Evolutionary conservation across 345 rosid genomes (phyloP).

Genomic region (Citrus mangshanensis): DNA sequence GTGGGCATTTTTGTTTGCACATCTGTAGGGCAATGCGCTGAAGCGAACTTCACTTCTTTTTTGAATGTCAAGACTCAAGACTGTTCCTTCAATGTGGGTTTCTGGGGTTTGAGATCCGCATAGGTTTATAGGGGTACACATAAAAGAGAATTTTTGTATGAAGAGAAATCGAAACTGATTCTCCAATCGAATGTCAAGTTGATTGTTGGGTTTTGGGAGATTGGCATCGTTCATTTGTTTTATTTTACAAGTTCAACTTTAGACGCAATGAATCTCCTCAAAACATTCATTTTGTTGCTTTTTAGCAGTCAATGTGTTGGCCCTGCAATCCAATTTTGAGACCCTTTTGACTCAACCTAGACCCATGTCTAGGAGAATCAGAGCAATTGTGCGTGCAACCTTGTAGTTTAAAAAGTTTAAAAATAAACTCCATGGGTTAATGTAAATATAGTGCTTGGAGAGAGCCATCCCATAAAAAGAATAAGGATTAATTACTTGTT

Average conservation of each 20-base stretch:
- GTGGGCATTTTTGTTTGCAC: slow-evolving; percentile 23
- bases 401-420: slow-evolving; percentile 1
- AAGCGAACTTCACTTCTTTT: neutral
- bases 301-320: slow-evolving; percentile 34
- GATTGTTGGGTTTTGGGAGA: slow-evolving; percentile 24
- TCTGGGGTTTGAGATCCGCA: slow-evolving; percentile 21
- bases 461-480: slow-evolving; percentile 1
- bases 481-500: neutral
- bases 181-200: slow-evolving; percentile 11
- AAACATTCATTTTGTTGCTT: slow-evolving; percentile 36
- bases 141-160: slow-evolving; percentile 29
- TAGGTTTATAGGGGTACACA: slow-evolving; percentile 16
- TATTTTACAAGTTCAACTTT: slow-evolving; percentile 7
- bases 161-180: slow-evolving; percentile 10
- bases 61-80: slow-evolving; percentile 1
- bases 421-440: slow-evolving; percentile 19
- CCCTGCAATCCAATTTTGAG: slow-evolving; percentile 27
- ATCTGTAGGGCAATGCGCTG: slow-evolving; percentile 18
- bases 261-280: slow-evolving; percentile 29
- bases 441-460: slow-evolving; percentile 15
- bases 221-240: neutral
- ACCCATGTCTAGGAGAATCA: slow-evolving; percentile 46
- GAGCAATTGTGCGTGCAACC: slow-evolving; percentile 24
- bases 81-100: slow-evolving; percentile 25
- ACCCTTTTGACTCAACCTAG: slow-evolving; percentile 62